These are phyloP conservation scores for Cercophora sp. DNA, from an alignment of 495 filamentous ascomycete species.

Conservation along the genomic window DNA sequence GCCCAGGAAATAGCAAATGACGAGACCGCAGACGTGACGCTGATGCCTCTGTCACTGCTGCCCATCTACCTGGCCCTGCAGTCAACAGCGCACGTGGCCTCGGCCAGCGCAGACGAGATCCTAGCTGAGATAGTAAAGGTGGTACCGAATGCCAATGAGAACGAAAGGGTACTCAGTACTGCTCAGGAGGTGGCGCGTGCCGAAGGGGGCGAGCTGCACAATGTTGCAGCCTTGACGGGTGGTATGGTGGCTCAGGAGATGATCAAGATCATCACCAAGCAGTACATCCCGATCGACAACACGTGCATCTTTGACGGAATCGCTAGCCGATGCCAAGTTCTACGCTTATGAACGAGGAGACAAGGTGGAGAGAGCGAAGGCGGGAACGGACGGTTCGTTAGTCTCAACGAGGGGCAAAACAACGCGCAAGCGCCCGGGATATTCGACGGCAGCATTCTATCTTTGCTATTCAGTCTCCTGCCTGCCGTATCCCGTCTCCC, in stretches of 20 bases:
- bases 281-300: slow-evolving; percentile 94
- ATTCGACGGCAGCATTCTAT: not conserved
- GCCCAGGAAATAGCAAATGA: slow-evolving; percentile 38
- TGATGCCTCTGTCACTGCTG: slow-evolving; percentile 61
- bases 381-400: not conserved
- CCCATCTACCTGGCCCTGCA: slow-evolving; percentile 72
- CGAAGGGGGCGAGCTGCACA: slow-evolving; percentile 86
- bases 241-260: slow-evolving; percentile 94
- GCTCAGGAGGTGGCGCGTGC: slow-evolving; percentile 68
- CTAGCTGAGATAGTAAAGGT: slow-evolving; percentile 32
- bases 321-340: slow-evolving; percentile 69
- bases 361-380: not conserved
- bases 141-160: slow-evolving; percentile 42
- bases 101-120: slow-evolving; percentile 43
- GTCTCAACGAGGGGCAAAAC: not conserved
- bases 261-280: slow-evolving; percentile 92
- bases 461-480: not conserved
- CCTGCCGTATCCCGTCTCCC: not conserved
- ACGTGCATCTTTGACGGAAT: slow-evolving; percentile 92
- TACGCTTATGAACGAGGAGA: slow-evolving; percentile 40
- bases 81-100: slow-evolving; percentile 41
- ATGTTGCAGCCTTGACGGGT: slow-evolving; percentile 84
- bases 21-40: slow-evolving; percentile 36
- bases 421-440: slow-evolving; percentile 5
- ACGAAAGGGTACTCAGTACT: slow-evolving; percentile 47